These are phyloP conservation scores for Russula brevipes DNA, from an alignment of 768 basidiomycete genomes.

Conservation along the genomic window DNA sequence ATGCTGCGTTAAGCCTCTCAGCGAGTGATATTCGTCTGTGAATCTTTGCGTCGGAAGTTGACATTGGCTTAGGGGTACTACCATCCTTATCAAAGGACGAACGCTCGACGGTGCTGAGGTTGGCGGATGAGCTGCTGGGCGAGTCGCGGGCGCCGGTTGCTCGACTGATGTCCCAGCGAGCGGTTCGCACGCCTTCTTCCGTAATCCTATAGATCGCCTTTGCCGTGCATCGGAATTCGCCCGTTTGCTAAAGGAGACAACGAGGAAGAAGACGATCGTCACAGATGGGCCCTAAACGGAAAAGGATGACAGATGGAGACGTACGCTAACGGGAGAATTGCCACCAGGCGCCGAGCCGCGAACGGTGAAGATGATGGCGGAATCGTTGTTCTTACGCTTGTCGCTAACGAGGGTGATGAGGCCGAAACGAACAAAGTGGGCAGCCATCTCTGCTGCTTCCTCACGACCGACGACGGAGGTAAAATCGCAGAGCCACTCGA, in stretches of 20 bases:
- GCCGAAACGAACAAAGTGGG: slow-evolving; percentile 94
- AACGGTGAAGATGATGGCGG: slow-evolving; percentile 89
- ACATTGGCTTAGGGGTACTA: slow-evolving; percentile 26
- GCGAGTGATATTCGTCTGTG: slow-evolving; percentile 75
- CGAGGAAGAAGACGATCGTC: slow-evolving; percentile 10
- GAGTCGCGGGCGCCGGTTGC: slow-evolving; percentile 45
- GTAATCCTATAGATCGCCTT: slow-evolving; percentile 95
- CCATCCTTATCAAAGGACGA: slow-evolving; percentile 56
- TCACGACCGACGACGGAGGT: slow-evolving; percentile 94
- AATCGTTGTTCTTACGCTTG: slow-evolving; percentile 86
- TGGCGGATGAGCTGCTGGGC: slow-evolving; percentile 60
- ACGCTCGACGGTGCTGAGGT: slow-evolving; percentile 43
- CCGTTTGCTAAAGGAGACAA: slow-evolving; percentile 61
- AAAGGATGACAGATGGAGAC: slow-evolving; percentile 30
- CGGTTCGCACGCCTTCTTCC: slow-evolving; percentile 80
- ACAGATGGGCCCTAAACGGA: slow-evolving; percentile 17
- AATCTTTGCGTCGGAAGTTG: slow-evolving; percentile 56
- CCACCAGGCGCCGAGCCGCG: slow-evolving; percentile 73
- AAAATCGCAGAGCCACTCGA: slow-evolving; percentile 98
- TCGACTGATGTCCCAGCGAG: slow-evolving; percentile 65
- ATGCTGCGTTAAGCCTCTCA: slow-evolving; percentile 59
- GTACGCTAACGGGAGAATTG: slow-evolving; percentile 68
- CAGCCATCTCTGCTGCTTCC: slow-evolving; percentile 96
- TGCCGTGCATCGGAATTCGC: slow-evolving; percentile 94
- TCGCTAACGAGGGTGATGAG: slow-evolving; percentile 85